Evolutionary conservation across 257 asterid genomes (phyloP).

Genomic region (Fraxinus cuspidata): DNA sequence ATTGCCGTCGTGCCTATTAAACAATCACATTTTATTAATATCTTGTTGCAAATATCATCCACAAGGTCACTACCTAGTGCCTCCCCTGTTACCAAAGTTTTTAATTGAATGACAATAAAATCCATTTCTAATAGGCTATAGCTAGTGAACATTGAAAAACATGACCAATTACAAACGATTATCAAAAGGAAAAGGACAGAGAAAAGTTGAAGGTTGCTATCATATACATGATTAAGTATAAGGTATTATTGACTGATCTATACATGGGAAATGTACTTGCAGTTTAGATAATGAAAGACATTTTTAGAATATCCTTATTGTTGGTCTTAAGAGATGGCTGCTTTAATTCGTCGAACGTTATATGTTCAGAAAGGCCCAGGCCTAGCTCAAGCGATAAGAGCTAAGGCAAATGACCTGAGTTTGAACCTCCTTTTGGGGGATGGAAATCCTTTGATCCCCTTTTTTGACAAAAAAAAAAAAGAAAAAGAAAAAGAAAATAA

Average conservation of each 20-base stretch:
- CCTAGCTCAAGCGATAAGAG: no score
- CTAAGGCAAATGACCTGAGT: no score
- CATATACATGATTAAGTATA: slow-evolving; percentile 12
- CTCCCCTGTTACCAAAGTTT: slow-evolving; percentile 17
- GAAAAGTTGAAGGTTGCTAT: slow-evolving; percentile 7
- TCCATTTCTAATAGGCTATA: not conserved
- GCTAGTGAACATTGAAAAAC: not conserved
- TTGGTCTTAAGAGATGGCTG: not conserved
- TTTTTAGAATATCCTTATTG: not conserved
- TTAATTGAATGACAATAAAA: not conserved
- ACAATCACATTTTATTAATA: not conserved
- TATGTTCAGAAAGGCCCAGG: no score
- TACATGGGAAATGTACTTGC: not conserved
- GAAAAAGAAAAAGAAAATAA: no score
- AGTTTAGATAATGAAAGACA: not conserved
- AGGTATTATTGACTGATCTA: not conserved
- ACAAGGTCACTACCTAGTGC: slow-evolving; percentile 2
- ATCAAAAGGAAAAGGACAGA: slow-evolving; percentile 15
- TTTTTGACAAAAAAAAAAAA: no score
- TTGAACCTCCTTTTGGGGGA: no score
- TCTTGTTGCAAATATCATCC: slow-evolving; percentile 19
- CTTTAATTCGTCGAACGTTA: not conserved
- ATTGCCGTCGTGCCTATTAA: not conserved
- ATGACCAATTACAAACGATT: slow-evolving; percentile 14
- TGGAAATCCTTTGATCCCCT: no score